Evolutionary conservation across 306 rosid species (phyloP), one percentile per base, ranked within the genome.

Genomic region (Chamaecrista fasciculata): DNA sequence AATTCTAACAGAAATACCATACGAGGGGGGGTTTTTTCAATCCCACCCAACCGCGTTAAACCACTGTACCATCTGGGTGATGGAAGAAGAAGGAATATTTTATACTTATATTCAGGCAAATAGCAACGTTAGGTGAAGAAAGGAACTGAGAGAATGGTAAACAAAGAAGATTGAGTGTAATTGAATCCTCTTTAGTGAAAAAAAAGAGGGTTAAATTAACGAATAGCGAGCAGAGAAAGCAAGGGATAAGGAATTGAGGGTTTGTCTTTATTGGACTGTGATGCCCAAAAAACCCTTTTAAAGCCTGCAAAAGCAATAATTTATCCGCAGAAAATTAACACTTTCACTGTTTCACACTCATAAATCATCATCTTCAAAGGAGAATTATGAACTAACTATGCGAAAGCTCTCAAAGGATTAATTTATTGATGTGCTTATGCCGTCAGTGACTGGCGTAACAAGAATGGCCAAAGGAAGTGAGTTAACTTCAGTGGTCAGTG

Each of bases 41-140:
- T 65, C 67, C 62, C 78, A 60, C 71, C 40, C 12, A 69, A 28
- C 72, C 61, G 34, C 57, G 55, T 72, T 53, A 64, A 62, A 72
- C 71, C 71, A 26, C 59, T 6, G 60, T 49, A 18, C 43, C 24
- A 28, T 73, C 20, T 43, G 11, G 47, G 52, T 10, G 74, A 10
- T 62, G 25, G 26, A 20, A 25, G 33, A 62, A 76, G 66, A 20
- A 64, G 23, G 36, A 71, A n/a, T 62, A 23, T 18, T 31, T 48
- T 33, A 67, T 19, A 9, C 16, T 48, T 33, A 67, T 19, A 9
- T 23, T 25, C 12, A 37, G 47, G 51, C 61, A 66, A 62, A 73
- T 31, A 71, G 20, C 5, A 53, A 49, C 11, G 71, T 76, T 84
- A 71, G 83, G 85, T 79, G 82, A 77, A 62, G 74, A 77, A 79